phyloP scores from a whole-genome alignment of 2,329 filamentous ascomycete genomes.

The Pseudocercospora eumusae region DNA sequence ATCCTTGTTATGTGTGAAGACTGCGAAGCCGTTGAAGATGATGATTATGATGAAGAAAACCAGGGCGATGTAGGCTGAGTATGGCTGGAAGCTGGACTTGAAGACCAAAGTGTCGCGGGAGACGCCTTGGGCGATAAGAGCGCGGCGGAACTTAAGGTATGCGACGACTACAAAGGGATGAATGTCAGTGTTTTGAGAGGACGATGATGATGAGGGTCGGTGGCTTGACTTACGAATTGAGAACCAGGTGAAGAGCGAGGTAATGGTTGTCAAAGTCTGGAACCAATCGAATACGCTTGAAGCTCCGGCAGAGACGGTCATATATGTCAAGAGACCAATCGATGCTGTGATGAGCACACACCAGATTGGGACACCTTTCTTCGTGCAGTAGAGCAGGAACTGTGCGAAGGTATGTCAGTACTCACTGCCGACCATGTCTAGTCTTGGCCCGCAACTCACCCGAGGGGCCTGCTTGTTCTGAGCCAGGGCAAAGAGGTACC shows the following conservation, averaged over 20 bases:
- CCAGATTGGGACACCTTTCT: constrained; percentile 46
- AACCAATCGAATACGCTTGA: constrained; percentile 41
- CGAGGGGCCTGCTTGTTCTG: constrained; percentile 56
- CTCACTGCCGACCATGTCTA: background rate
- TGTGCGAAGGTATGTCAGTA: background rate
- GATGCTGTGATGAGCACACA: constrained; percentile 48
- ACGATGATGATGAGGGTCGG: too few relatives aligned
- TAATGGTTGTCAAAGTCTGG: constrained; percentile 41
- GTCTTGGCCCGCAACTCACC: constrained; percentile 3
- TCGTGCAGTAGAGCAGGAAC: constrained; percentile 50
- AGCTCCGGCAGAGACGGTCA: constrained; percentile 45
- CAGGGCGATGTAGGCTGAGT: constrained; percentile 62
- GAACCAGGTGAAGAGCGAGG: constrained; percentile 39
- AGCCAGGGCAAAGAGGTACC: constrained; percentile 53
- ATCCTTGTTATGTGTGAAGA: constrained; percentile 53
- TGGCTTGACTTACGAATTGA: constrained; percentile 15
- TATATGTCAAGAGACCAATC: constrained; percentile 59
- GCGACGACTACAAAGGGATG: background rate
- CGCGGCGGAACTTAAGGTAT: constrained; percentile 37
- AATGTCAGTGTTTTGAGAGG: too few relatives aligned
- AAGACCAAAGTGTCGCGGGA: constrained; percentile 49
- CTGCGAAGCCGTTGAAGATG: constrained; percentile 63
- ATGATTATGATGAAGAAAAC: constrained; percentile 63
- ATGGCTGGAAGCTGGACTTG: constrained; percentile 51
- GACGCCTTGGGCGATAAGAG: constrained; percentile 36